A percentile compares a stretch with the other conserved stretches of the same genome.
Conservation (phyloP, 2,329 filamentous ascomycete genomes). For the Ophiocordyceps unilateralis region DNA sequence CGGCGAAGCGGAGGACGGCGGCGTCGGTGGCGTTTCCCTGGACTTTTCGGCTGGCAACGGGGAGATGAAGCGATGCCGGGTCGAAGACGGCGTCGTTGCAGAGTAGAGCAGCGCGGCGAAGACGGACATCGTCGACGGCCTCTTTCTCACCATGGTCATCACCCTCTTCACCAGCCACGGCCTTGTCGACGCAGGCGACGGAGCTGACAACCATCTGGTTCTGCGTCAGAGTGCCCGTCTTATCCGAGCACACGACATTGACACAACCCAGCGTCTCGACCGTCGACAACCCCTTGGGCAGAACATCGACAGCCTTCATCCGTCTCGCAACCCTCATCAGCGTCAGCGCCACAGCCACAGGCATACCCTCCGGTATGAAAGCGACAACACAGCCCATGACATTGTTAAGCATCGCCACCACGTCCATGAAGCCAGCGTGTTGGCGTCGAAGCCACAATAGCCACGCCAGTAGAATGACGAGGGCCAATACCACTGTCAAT, state of each 20-base stretch:
- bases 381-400: slow-evolving; percentile 25
- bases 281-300: slow-evolving; percentile 23
- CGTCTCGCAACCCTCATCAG: slow-evolving; percentile 23
- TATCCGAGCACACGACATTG: slow-evolving; percentile 25
- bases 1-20: slow-evolving; percentile 22
- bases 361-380: slow-evolving; percentile 23
- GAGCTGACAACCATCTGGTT: slow-evolving; percentile 26
- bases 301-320: slow-evolving; percentile 24
- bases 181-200: slow-evolving; percentile 17
- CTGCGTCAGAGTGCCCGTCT: slow-evolving; percentile 24
- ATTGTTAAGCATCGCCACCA: slow-evolving; percentile 26
- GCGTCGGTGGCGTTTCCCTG: slow-evolving; percentile 26
- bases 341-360: slow-evolving; percentile 20
- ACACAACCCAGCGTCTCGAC: slow-evolving; percentile 26
- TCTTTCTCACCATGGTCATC: not conserved
- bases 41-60: slow-evolving; percentile 15
- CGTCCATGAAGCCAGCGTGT: slow-evolving; percentile 20
- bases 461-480: slow-evolving; percentile 27
- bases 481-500: slow-evolving; percentile 19
- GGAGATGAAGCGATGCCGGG: slow-evolving; percentile 16
- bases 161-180: slow-evolving; percentile 6
- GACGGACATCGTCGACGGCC: slow-evolving; percentile 2
- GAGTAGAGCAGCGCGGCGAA: slow-evolving; percentile 14
- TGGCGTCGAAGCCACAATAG: slow-evolving; percentile 20
- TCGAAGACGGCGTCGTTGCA: slow-evolving; percentile 28